These are phyloP conservation scores for Neohortaea acidophila DNA, from an alignment of 495 filamentous ascomycete species.

Conservation along the genomic window DNA sequence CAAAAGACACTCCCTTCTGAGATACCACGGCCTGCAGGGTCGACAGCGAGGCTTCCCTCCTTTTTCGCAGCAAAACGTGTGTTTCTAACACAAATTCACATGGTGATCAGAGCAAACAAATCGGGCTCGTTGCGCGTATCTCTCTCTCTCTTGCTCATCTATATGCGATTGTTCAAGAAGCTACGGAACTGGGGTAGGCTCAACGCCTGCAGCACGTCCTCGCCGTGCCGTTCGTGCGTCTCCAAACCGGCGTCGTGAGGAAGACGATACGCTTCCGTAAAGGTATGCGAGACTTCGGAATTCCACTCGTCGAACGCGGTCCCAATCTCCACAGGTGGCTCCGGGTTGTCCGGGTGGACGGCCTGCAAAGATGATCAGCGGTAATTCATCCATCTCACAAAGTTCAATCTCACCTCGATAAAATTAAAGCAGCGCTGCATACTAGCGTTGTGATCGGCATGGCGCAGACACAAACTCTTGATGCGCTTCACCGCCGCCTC, in stretches of 20 bases:
- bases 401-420: conserved; percentile 1
- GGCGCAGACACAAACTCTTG: conserved; percentile 6
- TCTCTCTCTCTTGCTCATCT: too few species aligned
- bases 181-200: conserved; percentile 4
- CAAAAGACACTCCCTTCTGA: too few species aligned
- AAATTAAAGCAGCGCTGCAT: conserved; percentile 7
- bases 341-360: background rate
- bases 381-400: background rate
- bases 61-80: too few species aligned
- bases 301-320: background rate
- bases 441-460: conserved; percentile 5
- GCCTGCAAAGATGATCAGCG: background rate
- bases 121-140: too few species aligned
- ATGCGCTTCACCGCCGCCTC: conserved; percentile 9
- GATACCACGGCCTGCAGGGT: too few species aligned
- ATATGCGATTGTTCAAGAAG: conserved; percentile 3
- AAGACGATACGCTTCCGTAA: conserved; percentile 4
- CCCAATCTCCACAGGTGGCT: background rate
- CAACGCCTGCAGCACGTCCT: conserved; percentile 10
- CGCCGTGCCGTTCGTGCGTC: background rate
- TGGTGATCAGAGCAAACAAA: too few species aligned
- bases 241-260: conserved; percentile 1
- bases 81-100: too few species aligned
- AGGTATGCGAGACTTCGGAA: conserved; percentile 1
- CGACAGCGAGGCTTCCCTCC: too few species aligned